These are phyloP conservation scores for Rhizodiscina lignyota DNA, from an alignment of 495 filamentous ascomycete genomes.

Conservation along the genomic window DNA sequence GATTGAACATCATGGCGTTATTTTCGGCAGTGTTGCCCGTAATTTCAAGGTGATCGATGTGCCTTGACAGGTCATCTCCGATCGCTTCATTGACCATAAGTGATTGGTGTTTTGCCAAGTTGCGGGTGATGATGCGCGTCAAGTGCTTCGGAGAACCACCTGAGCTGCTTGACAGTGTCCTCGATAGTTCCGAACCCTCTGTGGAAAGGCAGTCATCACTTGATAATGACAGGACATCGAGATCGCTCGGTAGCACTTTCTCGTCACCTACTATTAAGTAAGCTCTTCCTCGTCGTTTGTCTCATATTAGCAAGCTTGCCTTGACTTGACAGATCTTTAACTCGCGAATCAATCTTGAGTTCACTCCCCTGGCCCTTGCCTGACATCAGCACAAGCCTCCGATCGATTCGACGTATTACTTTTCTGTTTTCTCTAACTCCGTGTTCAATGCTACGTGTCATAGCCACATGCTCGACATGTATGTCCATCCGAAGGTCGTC, in stretches of 20 bases:
- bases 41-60: slow-evolving; percentile 1
- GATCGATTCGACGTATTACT: slow-evolving; percentile 1
- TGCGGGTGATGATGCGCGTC: background rate
- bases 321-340: background rate
- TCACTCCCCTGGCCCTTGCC: background rate
- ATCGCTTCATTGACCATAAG: background rate
- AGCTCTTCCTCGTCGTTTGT: too few relatives aligned
- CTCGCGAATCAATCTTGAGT: background rate
- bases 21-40: slow-evolving; percentile 1
- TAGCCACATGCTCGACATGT: background rate
- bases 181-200: background rate
- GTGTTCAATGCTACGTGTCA: background rate
- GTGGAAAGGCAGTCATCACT: background rate
- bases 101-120: background rate
- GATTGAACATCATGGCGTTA: background rate
- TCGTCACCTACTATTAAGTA: too few relatives aligned
- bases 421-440: background rate
- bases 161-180: background rate
- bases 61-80: background rate
- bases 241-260: too few relatives aligned
- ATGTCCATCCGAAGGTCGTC: background rate
- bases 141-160: background rate
- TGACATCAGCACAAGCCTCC: background rate
- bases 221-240: background rate
- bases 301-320: background rate